Conservation (phyloP, 2,329 filamentous ascomycete species). For the Eurotiales sp. region DNA sequence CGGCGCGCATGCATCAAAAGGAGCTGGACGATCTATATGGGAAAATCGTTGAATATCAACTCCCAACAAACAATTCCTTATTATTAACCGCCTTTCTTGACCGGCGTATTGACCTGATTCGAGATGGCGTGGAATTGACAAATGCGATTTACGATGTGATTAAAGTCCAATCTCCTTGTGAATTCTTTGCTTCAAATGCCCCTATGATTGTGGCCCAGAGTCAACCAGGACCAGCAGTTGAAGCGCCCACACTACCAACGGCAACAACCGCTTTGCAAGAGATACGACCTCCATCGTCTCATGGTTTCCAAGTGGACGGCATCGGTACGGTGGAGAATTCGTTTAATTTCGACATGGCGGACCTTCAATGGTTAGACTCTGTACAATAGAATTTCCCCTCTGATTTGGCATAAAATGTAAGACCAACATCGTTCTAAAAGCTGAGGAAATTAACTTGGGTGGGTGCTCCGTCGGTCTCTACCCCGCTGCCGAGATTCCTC, state of each 20-base stretch:
- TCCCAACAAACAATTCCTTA: neutral
- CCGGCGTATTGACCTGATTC: neutral
- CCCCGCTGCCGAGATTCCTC: neutral
- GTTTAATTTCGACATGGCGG: slow-evolving; percentile 6
- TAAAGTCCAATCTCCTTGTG: neutral
- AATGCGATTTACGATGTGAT: slow-evolving; percentile 1
- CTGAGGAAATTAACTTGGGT: too few species aligned
- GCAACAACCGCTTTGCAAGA: neutral
- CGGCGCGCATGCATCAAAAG: slow-evolving; percentile 3
- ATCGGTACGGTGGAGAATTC: neutral
- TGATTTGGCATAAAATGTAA: neutral
- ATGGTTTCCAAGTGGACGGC: slow-evolving; percentile 1
- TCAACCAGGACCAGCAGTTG: neutral
- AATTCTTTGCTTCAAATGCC: neutral
- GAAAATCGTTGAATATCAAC: neutral
- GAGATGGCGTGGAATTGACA: neutral
- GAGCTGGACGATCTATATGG: slow-evolving; percentile 4
- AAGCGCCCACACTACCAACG: neutral
- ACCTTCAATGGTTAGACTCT: slow-evolving; percentile 8
- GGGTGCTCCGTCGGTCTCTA: neutral
- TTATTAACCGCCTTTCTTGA: neutral
- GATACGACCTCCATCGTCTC: neutral
- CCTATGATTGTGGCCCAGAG: neutral
- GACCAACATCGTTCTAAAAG: too few species aligned
- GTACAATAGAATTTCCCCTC: neutral